Conservation (phyloP, 2,329 filamentous ascomycete species). For the Xylaria sp. region DNA sequence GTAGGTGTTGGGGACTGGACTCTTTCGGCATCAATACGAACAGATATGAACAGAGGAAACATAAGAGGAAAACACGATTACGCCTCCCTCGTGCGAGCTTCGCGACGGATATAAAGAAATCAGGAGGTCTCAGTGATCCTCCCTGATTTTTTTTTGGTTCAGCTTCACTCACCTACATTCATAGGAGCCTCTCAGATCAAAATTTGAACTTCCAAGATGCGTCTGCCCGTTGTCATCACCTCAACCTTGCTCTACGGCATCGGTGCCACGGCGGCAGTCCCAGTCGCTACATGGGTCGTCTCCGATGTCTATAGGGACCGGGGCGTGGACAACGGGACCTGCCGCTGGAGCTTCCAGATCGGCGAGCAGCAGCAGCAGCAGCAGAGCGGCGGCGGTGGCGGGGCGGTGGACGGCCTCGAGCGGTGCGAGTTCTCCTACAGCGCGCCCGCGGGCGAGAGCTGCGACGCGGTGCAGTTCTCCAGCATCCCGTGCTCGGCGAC, state of each 20-base stretch:
- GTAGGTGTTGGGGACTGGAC: not conserved
- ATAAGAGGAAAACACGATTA: not conserved
- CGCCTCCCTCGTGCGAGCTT: not conserved
- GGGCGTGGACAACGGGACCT: not conserved
- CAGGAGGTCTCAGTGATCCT: not conserved
- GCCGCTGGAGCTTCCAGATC: not conserved
- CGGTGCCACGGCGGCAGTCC: not conserved
- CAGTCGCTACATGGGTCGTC: not conserved
- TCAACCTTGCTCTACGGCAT: not conserved
- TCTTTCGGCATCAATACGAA: not conserved
- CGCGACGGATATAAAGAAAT: not conserved
- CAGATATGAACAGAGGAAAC: not conserved
- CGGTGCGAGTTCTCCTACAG: conserved; percentile 6
- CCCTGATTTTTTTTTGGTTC: not conserved
- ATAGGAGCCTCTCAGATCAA: not conserved
- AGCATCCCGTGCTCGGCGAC: not conserved
- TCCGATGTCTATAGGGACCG: not conserved
- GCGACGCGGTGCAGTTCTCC: conserved; percentile 13
- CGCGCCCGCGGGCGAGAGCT: conserved; percentile 12
- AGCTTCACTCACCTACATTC: not conserved
- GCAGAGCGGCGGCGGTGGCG: too few relatives aligned
- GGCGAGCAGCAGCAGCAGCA: not conserved
- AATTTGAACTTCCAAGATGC: not conserved
- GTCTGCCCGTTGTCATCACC: not conserved
- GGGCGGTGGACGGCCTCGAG: not conserved